Base-by-base conservation (phyloP, 2,329 filamentous ascomycete genomes). In the Epichloe gansuensis region DNA sequence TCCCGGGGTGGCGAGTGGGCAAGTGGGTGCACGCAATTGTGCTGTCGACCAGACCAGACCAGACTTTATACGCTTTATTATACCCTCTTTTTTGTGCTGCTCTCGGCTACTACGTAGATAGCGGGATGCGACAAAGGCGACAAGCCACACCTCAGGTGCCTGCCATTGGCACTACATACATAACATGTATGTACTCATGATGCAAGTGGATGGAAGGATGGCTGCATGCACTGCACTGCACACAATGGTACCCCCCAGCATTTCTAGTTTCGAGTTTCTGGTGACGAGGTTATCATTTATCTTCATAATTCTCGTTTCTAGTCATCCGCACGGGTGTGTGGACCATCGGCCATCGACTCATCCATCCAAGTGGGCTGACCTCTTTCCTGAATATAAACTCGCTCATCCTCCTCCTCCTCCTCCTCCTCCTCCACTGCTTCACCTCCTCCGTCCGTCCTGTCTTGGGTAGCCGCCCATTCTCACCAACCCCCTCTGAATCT, bases 301-400 rank as follows among this genome's bases (percentile, higher is more conserved):
- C 17, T 21, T 21, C 17, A 21, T 31, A 31, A 1, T 31, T 11
- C 9, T 31, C 31, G 8, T 31, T 31, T 31, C 31, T 31, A 1
- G 31, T 11, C 9, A 31, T 11, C 9, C 27, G 27, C 9, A 43
- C 9, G 41, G 43, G 49, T 45, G 13, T 40, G 51, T 39, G 40
- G 51, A 52, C 13, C 34, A 25, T 39, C 34, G 39, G 15, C 45
- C 12, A 5, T 27, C 17, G 23, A 31, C 36, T 31, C 17, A 3
- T 21, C n/a, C 23, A 5, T 43, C 21, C 41, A 12, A n/a, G 17
- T 41, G 35, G 23, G 23, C 36, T 6, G 21, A 12, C 7, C 13
- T 41, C 38, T 21, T 21, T 36, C 4, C 12, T 43, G n/a, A 46
- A 52, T 55, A 55, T 55, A 55, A 53, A 47, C 54, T 40, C 36